phyloP scores from a whole-genome alignment of 2,329 filamentous ascomycete species.

The Fusarium bulbicola region DNA sequence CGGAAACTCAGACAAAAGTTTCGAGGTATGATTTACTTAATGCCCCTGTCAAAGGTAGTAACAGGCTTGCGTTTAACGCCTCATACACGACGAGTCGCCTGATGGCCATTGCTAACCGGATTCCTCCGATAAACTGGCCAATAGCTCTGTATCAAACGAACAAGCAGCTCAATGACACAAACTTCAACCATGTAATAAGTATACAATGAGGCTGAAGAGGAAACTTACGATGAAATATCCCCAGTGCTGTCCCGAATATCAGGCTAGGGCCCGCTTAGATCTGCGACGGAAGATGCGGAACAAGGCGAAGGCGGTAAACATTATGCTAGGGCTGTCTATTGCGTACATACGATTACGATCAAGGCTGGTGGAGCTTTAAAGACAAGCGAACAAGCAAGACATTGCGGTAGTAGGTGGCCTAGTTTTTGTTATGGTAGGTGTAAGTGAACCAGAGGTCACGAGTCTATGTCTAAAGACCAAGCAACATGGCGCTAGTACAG shows the following conservation, averaged over 20 bases:
- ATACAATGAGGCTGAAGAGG: slow-evolving; percentile 21
- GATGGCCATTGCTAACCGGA: slow-evolving; percentile 3
- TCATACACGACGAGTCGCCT: not conserved
- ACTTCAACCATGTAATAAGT: not conserved
- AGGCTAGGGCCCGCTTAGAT: slow-evolving; percentile 34
- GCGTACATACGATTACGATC: slow-evolving; percentile 30
- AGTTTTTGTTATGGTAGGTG: not conserved
- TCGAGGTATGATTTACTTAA: not conserved
- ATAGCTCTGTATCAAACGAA: slow-evolving; percentile 15
- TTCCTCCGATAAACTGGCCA: slow-evolving; percentile 15
- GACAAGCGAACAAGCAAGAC: slow-evolving; percentile 4
- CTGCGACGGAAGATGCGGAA: slow-evolving; percentile 31
- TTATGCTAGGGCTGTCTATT: slow-evolving; percentile 12
- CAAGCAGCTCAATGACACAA: slow-evolving; percentile 1
- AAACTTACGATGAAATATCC: slow-evolving; percentile 38
- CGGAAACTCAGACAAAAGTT: not conserved
- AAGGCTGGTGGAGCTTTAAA: slow-evolving; percentile 16
- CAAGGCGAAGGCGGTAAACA: slow-evolving; percentile 27
- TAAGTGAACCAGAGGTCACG: slow-evolving; percentile 6
- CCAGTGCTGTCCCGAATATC: slow-evolving; percentile 21
- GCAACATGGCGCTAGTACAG: not conserved
- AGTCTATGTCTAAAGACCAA: not conserved
- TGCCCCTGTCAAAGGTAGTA: not conserved
- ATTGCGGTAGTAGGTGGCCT: slow-evolving; percentile 1
- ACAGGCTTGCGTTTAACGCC: not conserved